These are phyloP conservation scores for Suillus sp. DNA, from an alignment of 768 basidiomycete species.

Conservation along the genomic window DNA sequence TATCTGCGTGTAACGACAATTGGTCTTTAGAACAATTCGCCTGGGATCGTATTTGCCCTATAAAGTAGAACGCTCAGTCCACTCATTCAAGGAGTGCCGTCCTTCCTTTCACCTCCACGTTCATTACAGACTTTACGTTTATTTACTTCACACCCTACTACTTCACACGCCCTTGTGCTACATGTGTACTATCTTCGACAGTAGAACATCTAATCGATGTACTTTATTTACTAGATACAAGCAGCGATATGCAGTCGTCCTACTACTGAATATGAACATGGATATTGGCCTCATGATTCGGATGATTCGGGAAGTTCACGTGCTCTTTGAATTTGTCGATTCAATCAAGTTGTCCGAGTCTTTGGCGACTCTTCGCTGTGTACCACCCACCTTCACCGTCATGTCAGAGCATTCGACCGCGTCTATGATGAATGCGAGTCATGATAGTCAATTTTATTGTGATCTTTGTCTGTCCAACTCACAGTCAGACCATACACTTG, in stretches of 20 bases:
- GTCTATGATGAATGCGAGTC: too few species aligned
- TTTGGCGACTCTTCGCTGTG: too few species aligned
- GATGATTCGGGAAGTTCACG: too few species aligned
- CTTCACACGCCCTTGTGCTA: background rate
- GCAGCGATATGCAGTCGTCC: background rate
- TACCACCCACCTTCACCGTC: too few species aligned
- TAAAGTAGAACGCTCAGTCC: background rate
- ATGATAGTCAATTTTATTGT: too few species aligned
- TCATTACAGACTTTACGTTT: background rate
- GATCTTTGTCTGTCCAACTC: too few species aligned
- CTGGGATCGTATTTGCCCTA: background rate
- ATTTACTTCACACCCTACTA: background rate
- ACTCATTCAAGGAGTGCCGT: background rate
- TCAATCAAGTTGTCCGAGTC: too few species aligned
- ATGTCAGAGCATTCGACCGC: too few species aligned
- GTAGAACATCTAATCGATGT: background rate
- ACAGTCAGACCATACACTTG: too few species aligned
- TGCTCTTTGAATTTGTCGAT: too few species aligned
- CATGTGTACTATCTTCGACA: background rate
- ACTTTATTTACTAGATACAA: background rate
- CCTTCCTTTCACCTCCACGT: background rate
- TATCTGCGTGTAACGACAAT: conserved; percentile 13
- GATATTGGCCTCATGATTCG: too few species aligned
- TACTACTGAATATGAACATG: too few species aligned
- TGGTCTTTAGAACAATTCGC: background rate